These are phyloP conservation scores for Vitis cinerea DNA, from an alignment of 164 flowering plant species.

Conservation along the genomic window DNA sequence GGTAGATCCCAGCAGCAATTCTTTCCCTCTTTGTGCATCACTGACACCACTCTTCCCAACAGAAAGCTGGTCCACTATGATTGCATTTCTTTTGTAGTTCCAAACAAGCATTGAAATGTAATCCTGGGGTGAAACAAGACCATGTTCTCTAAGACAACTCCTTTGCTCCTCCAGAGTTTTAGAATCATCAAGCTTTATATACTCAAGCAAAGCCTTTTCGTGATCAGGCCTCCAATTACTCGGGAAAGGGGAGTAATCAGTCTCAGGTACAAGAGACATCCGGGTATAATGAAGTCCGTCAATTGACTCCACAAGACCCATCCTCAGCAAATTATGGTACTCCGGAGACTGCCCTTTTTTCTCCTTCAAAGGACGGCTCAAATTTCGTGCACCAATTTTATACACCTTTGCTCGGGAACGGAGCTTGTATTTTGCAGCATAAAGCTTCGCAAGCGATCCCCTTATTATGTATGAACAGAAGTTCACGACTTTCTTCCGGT, in stretches of 20 bases:
- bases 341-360: constrained; percentile 93
- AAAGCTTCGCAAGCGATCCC: constrained; percentile 97
- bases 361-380: constrained; percentile 92
- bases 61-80: constrained; percentile 46
- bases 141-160: constrained; percentile 56
- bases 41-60: constrained; percentile 18
- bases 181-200: constrained; percentile 68
- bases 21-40: constrained; percentile 19
- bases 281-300: constrained; percentile 88
- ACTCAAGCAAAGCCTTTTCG: constrained; percentile 79
- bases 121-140: constrained; percentile 92
- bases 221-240: constrained; percentile 87
- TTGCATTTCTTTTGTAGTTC: constrained; percentile 90
- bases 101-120: constrained; percentile 94
- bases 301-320: constrained; percentile 92
- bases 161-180: constrained; percentile 68
- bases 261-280: constrained; percentile 90
- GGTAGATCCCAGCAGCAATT: constrained; percentile 23
- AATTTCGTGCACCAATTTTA: constrained; percentile 73
- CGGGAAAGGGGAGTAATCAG: constrained; percentile 86
- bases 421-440: constrained; percentile 97
- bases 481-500: constrained; percentile 86
- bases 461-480: constrained; percentile 90
- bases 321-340: constrained; percentile 82
- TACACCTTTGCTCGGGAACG: constrained; percentile 96